Evolutionary conservation across 2,329 filamentous ascomycete species (phyloP).

Genomic region (Daldinia sp.): DNA sequence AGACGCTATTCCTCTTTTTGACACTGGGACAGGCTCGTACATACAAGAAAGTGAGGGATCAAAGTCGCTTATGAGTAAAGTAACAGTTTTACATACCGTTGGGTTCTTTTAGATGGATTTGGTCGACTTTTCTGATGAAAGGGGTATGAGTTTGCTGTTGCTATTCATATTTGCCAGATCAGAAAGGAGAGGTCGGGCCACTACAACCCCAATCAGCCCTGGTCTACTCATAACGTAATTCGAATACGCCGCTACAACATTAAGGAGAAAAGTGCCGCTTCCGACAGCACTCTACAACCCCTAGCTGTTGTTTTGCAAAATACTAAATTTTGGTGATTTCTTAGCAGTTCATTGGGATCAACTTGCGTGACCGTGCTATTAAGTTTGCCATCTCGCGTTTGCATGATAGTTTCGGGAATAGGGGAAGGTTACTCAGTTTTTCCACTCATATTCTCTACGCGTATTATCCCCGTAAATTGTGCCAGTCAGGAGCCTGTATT

Average conservation of each 20-base stretch:
- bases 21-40: not conserved
- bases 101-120: not conserved
- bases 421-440: not conserved
- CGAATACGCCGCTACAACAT: not conserved
- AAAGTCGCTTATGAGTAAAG: not conserved
- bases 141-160: not conserved
- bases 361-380: not conserved
- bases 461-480: not conserved
- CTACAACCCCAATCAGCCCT: slow-evolving; percentile 7
- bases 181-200: slow-evolving; percentile 10
- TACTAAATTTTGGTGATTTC: not conserved
- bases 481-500: not conserved
- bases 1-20: not conserved
- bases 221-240: slow-evolving; percentile 14
- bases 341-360: not conserved
- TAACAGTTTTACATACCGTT: not conserved
- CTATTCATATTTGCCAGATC: not conserved
- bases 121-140: not conserved
- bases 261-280: not conserved
- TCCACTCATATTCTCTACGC: not conserved
- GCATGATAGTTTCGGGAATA: not conserved
- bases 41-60: not conserved
- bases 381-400: not conserved
- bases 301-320: not conserved
- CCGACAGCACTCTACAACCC: not conserved